Evolutionary conservation across 108 stramenopile genomes (phyloP).

Genomic region (Cyclostephanos invisitatus): DNA sequence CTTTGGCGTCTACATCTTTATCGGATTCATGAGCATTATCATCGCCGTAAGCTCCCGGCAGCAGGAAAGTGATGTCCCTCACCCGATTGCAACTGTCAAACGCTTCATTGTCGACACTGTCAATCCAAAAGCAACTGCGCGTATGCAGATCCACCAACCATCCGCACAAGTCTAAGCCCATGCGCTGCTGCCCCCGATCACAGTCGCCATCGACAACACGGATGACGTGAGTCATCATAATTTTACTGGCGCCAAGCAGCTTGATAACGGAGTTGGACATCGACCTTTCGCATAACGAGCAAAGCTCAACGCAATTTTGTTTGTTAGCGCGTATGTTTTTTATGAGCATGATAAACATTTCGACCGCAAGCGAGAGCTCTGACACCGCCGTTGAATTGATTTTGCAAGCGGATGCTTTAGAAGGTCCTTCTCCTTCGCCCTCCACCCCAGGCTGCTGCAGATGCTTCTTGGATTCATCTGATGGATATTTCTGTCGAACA

Average conservation of each 20-base stretch:
- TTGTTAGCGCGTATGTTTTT: slow-evolving; percentile 39
- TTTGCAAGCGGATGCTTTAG: background rate
- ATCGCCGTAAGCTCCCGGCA: slow-evolving; percentile 5
- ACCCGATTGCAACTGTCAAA: background rate
- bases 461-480: slow-evolving; percentile 5
- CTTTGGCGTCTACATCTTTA: background rate
- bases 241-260: slow-evolving; percentile 8
- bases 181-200: slow-evolving; percentile 1
- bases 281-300: slow-evolving; percentile 35
- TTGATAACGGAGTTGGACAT: slow-evolving; percentile 27
- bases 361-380: slow-evolving; percentile 33
- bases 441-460: background rate
- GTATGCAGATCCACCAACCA: slow-evolving; percentile 53
- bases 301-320: slow-evolving; percentile 36
- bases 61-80: slow-evolving; percentile 26
- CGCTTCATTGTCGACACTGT: background rate
- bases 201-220: background rate
- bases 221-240: background rate
- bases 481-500: background rate
- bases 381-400: background rate
- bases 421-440: background rate
- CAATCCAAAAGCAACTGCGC: slow-evolving; percentile 51
- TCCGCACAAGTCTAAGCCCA: slow-evolving; percentile 40
- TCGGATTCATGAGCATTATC: background rate
- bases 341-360: slow-evolving; percentile 47